phyloP scores from a whole-genome alignment of 768 basidiomycete genomes.

The Kondoa subrosea region DNA sequence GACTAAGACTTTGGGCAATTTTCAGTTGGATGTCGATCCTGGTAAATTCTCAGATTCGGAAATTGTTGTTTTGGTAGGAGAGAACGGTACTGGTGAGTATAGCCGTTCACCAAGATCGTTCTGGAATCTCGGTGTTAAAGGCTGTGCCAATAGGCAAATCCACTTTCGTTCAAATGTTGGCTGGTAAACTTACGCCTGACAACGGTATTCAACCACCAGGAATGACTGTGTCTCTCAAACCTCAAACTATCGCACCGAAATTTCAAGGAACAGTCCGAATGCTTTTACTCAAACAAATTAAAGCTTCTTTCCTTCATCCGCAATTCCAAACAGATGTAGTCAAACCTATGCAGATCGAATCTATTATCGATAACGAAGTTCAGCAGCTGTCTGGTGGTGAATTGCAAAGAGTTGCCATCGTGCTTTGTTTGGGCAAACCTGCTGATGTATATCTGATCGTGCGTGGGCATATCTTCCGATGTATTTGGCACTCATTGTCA shows the following conservation, averaged over 20 bases:
- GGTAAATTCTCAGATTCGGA: constrained; percentile 97
- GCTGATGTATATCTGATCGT: constrained; percentile 68
- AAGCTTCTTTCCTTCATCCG: constrained; percentile 92
- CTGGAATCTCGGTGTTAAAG: background rate
- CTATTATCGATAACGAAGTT: constrained; percentile 92
- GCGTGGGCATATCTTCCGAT: background rate
- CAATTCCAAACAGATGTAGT: constrained; percentile 97
- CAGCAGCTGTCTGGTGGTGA: constrained; percentile 98
- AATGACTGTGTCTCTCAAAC: constrained; percentile 83
- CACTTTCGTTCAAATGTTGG: constrained; percentile 85
- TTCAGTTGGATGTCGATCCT: constrained; percentile 81
- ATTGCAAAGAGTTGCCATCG: constrained; percentile 90
- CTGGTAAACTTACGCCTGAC: constrained; percentile 75
- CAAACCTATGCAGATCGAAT: constrained; percentile 90
- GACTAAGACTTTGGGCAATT: constrained; percentile 87
- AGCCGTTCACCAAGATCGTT: too few species aligned
- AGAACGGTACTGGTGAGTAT: constrained; percentile 74
- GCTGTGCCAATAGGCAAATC: constrained; percentile 51
- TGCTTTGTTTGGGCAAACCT: constrained; percentile 62
- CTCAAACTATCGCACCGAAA: constrained; percentile 94
- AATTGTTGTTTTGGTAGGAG: constrained; percentile 96
- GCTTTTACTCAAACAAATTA: constrained; percentile 85
- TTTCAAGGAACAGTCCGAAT: constrained; percentile 94
- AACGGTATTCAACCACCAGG: constrained; percentile 44
- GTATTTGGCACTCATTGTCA: background rate